Evolutionary conservation across 805 yeast species (phyloP).

Genomic region (Myxozyma lipomycoides): DNA sequence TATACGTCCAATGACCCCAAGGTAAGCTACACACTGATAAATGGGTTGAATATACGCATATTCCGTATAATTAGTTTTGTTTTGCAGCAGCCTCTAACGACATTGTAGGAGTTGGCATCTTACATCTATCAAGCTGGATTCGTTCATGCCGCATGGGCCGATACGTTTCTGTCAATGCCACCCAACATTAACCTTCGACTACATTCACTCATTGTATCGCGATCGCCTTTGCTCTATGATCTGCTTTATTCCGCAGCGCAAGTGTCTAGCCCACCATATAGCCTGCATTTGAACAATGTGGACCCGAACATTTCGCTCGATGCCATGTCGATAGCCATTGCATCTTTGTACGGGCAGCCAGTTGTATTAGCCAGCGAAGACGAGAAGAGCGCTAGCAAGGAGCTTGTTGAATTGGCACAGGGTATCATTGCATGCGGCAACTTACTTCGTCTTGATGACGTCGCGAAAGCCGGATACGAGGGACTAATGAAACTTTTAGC

Average conservation of each 20-base stretch:
- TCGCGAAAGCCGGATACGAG: conserved; percentile 31
- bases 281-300: conserved; percentile 27
- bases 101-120: conserved; percentile 9
- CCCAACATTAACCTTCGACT: conserved; percentile 33
- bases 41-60: too few relatives aligned
- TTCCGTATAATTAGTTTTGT: too few relatives aligned
- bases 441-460: conserved; percentile 33
- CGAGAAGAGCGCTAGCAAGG: conserved; percentile 14
- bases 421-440: conserved; percentile 35
- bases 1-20: neutral
- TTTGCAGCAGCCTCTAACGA: too few relatives aligned
- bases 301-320: conserved; percentile 32
- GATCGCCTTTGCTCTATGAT: conserved; percentile 35
- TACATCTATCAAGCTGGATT: conserved; percentile 36
- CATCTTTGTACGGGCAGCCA: conserved; percentile 36
- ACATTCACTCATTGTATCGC: conserved; percentile 36
- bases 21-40: neutral
- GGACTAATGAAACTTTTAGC: conserved; percentile 20
- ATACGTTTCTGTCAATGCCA: conserved; percentile 33
- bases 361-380: conserved; percentile 23
- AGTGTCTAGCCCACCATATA: conserved; percentile 34
- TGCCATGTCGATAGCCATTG: conserved; percentile 34
- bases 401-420: conserved; percentile 29
- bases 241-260: conserved; percentile 22
- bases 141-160: conserved; percentile 39